These are phyloP conservation scores for Boletus reticuloceps DNA, from an alignment of 768 basidiomycete genomes.

Conservation along the genomic window DNA sequence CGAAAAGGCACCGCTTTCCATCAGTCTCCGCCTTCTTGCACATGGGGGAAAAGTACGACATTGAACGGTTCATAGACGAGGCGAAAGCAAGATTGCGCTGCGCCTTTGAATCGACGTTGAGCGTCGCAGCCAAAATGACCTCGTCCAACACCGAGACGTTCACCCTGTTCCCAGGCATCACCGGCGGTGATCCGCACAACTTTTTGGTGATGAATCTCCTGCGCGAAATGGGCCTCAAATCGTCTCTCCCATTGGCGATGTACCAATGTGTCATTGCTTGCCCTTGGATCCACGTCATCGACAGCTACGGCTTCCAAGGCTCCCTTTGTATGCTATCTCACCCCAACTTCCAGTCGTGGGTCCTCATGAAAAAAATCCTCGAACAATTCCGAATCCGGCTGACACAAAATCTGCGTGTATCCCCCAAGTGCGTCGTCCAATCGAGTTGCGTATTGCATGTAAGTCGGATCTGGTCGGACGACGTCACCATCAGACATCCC, in stretches of 20 bases:
- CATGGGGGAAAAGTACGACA: conserved; percentile 24
- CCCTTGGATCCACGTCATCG: conserved; percentile 1
- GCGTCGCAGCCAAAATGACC: neutral
- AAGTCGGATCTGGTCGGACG: conserved; percentile 9
- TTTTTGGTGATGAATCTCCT: conserved; percentile 20
- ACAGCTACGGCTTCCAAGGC: conserved; percentile 10
- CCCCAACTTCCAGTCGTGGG: conserved; percentile 7
- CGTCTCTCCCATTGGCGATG: conserved; percentile 11
- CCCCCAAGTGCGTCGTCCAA: neutral
- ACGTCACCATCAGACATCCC: neutral
- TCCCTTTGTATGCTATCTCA: neutral
- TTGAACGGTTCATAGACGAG: conserved; percentile 7
- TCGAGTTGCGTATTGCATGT: conserved; percentile 1
- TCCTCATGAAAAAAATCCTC: conserved; percentile 6
- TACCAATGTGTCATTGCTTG: conserved; percentile 6
- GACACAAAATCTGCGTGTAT: neutral
- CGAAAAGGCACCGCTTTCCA: conserved; percentile 1
- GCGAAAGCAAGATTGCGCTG: conserved; percentile 8
- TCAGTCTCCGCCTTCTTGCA: conserved; percentile 13
- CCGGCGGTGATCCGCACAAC: conserved; percentile 9
- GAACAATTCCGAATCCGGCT: neutral
- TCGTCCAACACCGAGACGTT: neutral
- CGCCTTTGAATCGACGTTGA: neutral
- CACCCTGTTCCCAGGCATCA: neutral
- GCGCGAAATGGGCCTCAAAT: conserved; percentile 1